phyloP scores from a whole-genome alignment of 2,329 filamentous ascomycete species.

The Chaetomium olivaceum region DNA sequence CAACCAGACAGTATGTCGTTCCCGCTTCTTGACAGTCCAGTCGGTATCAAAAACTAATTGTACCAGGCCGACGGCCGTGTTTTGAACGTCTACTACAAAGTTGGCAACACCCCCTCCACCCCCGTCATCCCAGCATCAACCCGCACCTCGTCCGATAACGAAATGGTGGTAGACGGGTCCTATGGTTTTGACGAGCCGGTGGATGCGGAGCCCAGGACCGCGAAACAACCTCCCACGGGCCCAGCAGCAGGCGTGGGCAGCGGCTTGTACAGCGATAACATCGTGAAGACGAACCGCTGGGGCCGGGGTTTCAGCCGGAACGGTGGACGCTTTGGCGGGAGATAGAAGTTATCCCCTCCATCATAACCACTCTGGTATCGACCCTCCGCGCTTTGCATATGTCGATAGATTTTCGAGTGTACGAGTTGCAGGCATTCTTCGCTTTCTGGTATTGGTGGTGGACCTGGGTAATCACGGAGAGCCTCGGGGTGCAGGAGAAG shows the following conservation, averaged over 20 bases:
- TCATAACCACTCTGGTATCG: background rate
- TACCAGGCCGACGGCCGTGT: slow-evolving; percentile 68
- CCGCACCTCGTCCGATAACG: slow-evolving; percentile 40
- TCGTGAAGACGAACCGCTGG: slow-evolving; percentile 37
- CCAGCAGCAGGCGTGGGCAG: slow-evolving; percentile 24
- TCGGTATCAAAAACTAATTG: slow-evolving; percentile 4
- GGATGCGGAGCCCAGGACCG: slow-evolving; percentile 39
- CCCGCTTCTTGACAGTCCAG: background rate
- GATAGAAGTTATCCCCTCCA: slow-evolving; percentile 4
- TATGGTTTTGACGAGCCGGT: slow-evolving; percentile 56
- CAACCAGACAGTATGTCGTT: slow-evolving; percentile 66
- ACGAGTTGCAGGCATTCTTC: background rate
- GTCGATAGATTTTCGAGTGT: background rate
- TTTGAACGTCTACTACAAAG: slow-evolving; percentile 71
- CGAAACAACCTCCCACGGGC: slow-evolving; percentile 11
- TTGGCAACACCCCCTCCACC: slow-evolving; percentile 44
- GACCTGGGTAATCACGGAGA: background rate
- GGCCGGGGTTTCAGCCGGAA: slow-evolving; percentile 26
- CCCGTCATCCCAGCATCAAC: slow-evolving; percentile 36
- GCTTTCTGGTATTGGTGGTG: background rate
- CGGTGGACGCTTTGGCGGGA: slow-evolving; percentile 5
- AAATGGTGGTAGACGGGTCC: slow-evolving; percentile 54
- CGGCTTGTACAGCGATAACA: slow-evolving; percentile 55
- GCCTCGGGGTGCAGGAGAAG: background rate
- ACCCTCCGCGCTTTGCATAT: background rate